phyloP scores from a whole-genome alignment of 1,284 basidiomycete genomes.

The Ceratobasidium theobromae region DNA sequence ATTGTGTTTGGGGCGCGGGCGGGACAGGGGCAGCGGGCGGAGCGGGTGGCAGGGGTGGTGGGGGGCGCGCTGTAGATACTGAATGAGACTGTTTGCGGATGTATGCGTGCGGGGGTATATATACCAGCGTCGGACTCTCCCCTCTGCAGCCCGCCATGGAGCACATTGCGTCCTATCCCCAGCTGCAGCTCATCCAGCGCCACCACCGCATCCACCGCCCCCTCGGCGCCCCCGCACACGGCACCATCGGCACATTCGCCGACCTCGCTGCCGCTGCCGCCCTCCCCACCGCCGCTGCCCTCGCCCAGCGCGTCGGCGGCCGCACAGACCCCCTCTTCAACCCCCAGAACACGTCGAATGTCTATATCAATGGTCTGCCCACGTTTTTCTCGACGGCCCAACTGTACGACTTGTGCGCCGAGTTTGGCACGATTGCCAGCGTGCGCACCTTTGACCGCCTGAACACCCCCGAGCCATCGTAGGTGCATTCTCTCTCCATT shows the following conservation, averaged over 20 bases:
- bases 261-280: neutral
- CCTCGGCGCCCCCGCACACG: too few species aligned
- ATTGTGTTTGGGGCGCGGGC: conserved; percentile 57
- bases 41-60: conserved; percentile 26
- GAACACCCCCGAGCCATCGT: conserved; percentile 45
- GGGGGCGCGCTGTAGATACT: conserved; percentile 12
- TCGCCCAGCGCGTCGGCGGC: conserved; percentile 21
- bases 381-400: conserved; percentile 64
- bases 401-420: conserved; percentile 56
- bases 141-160: conserved; percentile 9
- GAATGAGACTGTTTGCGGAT: neutral
- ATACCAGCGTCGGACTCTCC: neutral
- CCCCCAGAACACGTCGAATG: conserved; percentile 49
- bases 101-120: neutral
- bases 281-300: neutral
- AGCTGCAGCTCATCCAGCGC: conserved; percentile 30
- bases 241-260: too few species aligned
- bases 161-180: conserved; percentile 26
- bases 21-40: conserved; percentile 15
- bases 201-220: conserved; percentile 24
- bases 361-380: conserved; percentile 68
- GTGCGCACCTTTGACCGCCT: conserved; percentile 65
- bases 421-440: conserved; percentile 58
- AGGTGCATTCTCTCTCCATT: conserved; percentile 35
- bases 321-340: conserved; percentile 29